Base-by-base conservation (phyloP, 2,329 filamentous ascomycete genomes). In the Arthrobotrys conoides region DNA sequence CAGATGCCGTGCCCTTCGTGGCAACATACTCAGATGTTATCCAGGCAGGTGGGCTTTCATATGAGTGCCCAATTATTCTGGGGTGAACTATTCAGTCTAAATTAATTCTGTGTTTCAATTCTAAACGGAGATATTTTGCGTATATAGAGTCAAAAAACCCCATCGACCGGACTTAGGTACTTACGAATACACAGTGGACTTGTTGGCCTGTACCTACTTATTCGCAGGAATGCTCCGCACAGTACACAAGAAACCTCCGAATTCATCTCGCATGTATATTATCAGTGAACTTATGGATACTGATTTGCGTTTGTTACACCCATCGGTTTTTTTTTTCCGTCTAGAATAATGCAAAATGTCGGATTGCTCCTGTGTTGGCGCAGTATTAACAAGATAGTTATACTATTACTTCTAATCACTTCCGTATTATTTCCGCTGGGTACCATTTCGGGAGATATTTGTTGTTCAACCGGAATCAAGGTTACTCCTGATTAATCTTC, bases 161-260 rank as follows among this genome's bases (percentile, higher is more conserved):
- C 9, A 36, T 41, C 3, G 16, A 12, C 10, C 38, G 8, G 38
- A 41, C 16, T 16, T 16, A 14, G 12, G 16, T 24, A 73, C 70
- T 73, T 44, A 73, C 70, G 49, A 30, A 73, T 51, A 6, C 38
- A 67, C 16, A 51, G 12, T 9, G 57, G n/a, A 9, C 20, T 24
- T 18, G 18, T 27, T 16, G 20, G 20, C 10, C 57, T 44, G 12
- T 55, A 49, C 22, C 36, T 44, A 14, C 16, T 20, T 24, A 10
- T 5, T n/a, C 33, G 18, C 16, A 67, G n/a, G 10, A 24, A 41
- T 12, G 27, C 51, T 16, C 70, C 70, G 27, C 70, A 73, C 0
- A 73, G 63, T 6, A 44, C 61, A 27, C 70, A 73, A 2, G 27
- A 67, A 73, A 67, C 61, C 41, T 51, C 70, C 70, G 70, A 51